Evolutionary conservation across 2,329 filamentous ascomycete species (phyloP), one percentile per base, ranked within the genome.

Genomic region (Lachnellula arida): DNA sequence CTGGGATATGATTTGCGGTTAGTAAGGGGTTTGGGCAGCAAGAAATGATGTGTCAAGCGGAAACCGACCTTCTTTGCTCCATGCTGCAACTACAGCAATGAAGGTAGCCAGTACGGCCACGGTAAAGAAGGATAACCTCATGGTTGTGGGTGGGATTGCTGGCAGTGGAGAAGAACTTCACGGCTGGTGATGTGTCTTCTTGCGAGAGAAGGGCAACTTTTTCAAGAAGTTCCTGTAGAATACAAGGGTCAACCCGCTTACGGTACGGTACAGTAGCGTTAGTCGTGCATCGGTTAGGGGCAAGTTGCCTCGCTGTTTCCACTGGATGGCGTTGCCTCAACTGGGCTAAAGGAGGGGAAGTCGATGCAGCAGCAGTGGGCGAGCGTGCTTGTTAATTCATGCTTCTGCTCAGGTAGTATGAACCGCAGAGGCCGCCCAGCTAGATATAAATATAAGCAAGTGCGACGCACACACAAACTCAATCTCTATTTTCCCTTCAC

Each of bases 1-100:
- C 94, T 95, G 68, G n/a, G 28, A 52, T 57, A 1, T 15, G 47
- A 35, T 53, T 55, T 53, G 37, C 32, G 49, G 61, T 54, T 48
- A 66, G 4, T 39, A 17, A 23, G 49, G 32, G 22, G 35, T 42
- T 52, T 51, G 53, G 49, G 55, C 49, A 53, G 32, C 50, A 49
- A 40, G 9, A 35, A 40, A 15, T 7, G 48, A 49, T 5, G 35
- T 19, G 50, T 49, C 23, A 52, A 39, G 23, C 28, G 25, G 28
- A 47, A 47, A 66, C 61, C 48, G 53, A 70, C 70, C 70, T 66
- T 72, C 70, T 67, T 72, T 72, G 42, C 67, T 69, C 70, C 70
- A 72, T 46, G 70, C 69, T 49, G 68, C 67, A 54, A 67, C 67
- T 2, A 67, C 39, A 7, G 63, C 54, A 46, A 65, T 47, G 42